phyloP scores from a whole-genome alignment of 2,329 filamentous ascomycete species.

The Stenocarpella maydis region DNA sequence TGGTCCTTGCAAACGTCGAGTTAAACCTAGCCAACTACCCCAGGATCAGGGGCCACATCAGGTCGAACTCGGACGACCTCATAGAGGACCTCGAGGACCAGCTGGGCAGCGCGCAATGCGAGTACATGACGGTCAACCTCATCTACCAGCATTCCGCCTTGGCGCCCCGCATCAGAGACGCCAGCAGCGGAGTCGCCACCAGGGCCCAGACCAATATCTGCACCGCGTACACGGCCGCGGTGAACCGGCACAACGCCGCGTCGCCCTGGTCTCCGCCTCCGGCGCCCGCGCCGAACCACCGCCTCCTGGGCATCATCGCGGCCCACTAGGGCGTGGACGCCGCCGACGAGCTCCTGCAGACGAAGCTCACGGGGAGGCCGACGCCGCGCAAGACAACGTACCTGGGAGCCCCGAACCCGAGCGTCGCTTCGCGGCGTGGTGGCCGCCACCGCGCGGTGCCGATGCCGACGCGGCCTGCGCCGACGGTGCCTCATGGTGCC shows the following conservation, averaged over 20 bases:
- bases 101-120: conserved; percentile 56
- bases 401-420: not conserved
- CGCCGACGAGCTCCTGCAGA: conserved; percentile 52
- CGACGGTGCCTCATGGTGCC: not conserved
- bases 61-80: conserved; percentile 60
- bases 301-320: conserved; percentile 55
- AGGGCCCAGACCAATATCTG: conserved; percentile 58
- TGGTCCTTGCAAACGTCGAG: conserved; percentile 58
- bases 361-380: conserved; percentile 35
- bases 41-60: conserved; percentile 39
- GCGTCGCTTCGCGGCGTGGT: not conserved
- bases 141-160: conserved; percentile 67
- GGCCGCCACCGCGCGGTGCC: not conserved
- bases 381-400: conserved; percentile 35
- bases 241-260: conserved; percentile 56
- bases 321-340: conserved; percentile 58
- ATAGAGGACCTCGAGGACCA: conserved; percentile 67
- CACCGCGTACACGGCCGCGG: conserved; percentile 59
- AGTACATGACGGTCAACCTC: conserved; percentile 61
- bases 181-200: conserved; percentile 46
- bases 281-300: conserved; percentile 44
- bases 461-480: conserved; percentile 4
- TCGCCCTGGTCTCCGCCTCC: conserved; percentile 62
- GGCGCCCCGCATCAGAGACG: conserved; percentile 39
- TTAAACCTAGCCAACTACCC: conserved; percentile 41